These are phyloP conservation scores for Phaeoacremonium minimum DNA, from an alignment of 2,329 filamentous ascomycete genomes.

Conservation along the genomic window DNA sequence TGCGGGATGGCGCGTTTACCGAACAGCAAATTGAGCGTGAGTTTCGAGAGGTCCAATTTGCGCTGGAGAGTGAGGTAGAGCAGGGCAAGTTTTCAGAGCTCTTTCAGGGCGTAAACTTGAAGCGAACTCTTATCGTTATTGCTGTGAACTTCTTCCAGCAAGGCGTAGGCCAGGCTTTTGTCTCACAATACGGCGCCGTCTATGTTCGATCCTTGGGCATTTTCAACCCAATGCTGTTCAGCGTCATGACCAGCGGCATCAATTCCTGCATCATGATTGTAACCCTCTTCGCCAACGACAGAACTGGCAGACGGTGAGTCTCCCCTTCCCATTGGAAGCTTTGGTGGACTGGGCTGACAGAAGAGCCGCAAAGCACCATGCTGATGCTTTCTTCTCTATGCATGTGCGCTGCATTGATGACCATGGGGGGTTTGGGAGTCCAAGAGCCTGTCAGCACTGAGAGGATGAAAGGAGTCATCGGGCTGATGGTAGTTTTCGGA, in stretches of 20 bases:
- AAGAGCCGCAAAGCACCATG: not conserved
- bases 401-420: not conserved
- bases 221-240: conserved; percentile 9
- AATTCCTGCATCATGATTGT: not conserved
- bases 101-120: not conserved
- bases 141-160: not conserved
- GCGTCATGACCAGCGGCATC: not conserved
- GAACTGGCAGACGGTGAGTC: not conserved
- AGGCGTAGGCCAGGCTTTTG: not conserved
- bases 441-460: not conserved
- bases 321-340: not conserved
- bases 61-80: not conserved
- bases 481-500: not conserved
- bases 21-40: not conserved
- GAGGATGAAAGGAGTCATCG: not conserved
- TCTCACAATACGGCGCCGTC: not conserved
- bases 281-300: not conserved
- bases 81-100: not conserved
- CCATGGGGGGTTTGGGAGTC: not conserved
- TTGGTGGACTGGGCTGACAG: not conserved
- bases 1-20: not conserved
- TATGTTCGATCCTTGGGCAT: not conserved
- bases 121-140: not conserved
- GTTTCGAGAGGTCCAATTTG: not conserved
- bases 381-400: not conserved